Evolutionary conservation across 345 rosid species (phyloP).

Genomic region (Microthlaspi erraticum): DNA sequence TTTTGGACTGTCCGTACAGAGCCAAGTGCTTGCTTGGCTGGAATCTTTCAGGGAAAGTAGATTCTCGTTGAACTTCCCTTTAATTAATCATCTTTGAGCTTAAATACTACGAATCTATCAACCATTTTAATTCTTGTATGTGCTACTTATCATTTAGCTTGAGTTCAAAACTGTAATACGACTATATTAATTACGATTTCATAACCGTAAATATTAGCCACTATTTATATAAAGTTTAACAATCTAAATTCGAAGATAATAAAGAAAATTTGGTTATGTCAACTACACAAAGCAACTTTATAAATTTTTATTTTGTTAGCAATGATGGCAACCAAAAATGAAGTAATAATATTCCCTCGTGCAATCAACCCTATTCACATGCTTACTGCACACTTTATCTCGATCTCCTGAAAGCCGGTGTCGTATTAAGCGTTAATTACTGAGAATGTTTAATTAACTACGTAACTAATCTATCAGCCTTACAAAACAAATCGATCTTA

Average conservation of each 20-base stretch:
- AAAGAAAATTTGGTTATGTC: conserved; percentile 13
- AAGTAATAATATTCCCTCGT: conserved; percentile 48
- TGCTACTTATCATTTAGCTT: background rate
- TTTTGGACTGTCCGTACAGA: conserved; percentile 42
- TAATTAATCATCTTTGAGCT: background rate
- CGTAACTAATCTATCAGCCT: conserved; percentile 29
- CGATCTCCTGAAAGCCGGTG: conserved; percentile 49
- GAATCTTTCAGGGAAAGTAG: conserved; percentile 37
- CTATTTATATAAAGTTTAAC: background rate
- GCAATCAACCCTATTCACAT: conserved; percentile 47
- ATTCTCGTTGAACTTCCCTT: conserved; percentile 10
- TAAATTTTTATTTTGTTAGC: background rate
- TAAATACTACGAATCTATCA: conserved; percentile 25
- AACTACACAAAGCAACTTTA: conserved; percentile 27
- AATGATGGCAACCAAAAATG: conserved; percentile 46
- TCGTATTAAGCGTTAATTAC: conserved; percentile 40
- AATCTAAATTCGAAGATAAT: background rate
- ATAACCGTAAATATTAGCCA: background rate
- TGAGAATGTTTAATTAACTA: conserved; percentile 21
- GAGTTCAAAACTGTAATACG: background rate
- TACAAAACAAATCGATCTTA: conserved; percentile 40
- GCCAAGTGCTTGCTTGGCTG: conserved; percentile 45
- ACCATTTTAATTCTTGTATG: conserved; percentile 12
- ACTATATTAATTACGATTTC: background rate
- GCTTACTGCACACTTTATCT: conserved; percentile 44